Conservation (phyloP, 75 land plant genomes). For the Cunninghamia lanceolata region DNA sequence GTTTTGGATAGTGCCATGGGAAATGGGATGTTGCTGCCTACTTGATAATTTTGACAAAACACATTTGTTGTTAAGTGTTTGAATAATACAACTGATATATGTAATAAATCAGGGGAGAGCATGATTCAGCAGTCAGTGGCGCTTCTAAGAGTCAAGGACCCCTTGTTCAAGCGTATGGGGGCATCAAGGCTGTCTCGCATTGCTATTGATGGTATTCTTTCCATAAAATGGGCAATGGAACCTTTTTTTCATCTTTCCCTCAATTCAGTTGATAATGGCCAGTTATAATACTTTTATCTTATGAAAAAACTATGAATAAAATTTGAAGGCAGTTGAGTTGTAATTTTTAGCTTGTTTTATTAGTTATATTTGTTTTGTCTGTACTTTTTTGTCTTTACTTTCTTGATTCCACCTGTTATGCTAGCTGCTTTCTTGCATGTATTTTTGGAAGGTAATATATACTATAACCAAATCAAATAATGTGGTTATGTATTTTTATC, state of each 20-base stretch:
- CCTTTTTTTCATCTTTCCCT: background rate
- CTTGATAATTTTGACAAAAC: background rate
- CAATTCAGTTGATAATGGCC: background rate
- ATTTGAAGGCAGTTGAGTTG: background rate
- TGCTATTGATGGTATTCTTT: constrained; percentile 72
- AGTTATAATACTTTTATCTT: too few species aligned
- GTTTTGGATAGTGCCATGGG: too few species aligned
- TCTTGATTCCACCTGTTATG: background rate
- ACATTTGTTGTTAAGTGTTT: background rate
- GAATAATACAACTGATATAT: background rate
- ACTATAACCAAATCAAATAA: background rate
- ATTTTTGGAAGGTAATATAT: background rate
- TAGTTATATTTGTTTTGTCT: background rate
- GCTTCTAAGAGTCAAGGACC: constrained; percentile 77
- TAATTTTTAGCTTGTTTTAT: background rate
- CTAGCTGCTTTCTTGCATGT: background rate
- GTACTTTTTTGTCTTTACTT: background rate
- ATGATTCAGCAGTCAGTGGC: constrained; percentile 82
- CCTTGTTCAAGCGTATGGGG: constrained; percentile 88
- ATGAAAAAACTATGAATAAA: background rate
- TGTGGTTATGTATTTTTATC: background rate
- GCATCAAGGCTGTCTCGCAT: constrained; percentile 84
- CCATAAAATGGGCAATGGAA: background rate
- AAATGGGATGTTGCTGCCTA: background rate
- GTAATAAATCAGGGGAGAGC: constrained; percentile 61